Evolutionary conservation across 192 early-diverging fungal genomes (phyloP).

Genomic region (Coemansia sp.): DNA sequence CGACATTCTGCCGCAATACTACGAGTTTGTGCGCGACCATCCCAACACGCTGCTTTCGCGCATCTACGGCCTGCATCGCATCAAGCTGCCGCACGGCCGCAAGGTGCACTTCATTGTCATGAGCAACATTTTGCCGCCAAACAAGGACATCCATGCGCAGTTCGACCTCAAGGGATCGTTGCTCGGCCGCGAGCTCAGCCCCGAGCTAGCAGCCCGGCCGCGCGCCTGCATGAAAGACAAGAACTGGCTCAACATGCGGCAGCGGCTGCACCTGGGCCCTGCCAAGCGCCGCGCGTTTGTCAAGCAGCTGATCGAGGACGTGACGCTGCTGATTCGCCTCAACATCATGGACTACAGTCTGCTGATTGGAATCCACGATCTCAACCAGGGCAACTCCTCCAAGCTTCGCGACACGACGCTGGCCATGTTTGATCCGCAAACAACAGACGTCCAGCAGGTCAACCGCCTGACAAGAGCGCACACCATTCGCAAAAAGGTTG

Average conservation of each 20-base stretch:
- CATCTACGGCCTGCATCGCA: slow-evolving; percentile 94
- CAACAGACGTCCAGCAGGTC: slow-evolving; percentile 43
- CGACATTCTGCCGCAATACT: slow-evolving; percentile 84
- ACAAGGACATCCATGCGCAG: slow-evolving; percentile 94
- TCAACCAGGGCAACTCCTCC: slow-evolving; percentile 79
- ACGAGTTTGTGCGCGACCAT: slow-evolving; percentile 84
- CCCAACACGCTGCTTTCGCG: slow-evolving; percentile 92
- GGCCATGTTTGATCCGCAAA: slow-evolving; percentile 75
- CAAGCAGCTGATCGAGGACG: slow-evolving; percentile 86
- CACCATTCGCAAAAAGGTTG: slow-evolving; percentile 57
- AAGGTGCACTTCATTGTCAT: slow-evolving; percentile 99
- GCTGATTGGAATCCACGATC: slow-evolving; percentile 89
- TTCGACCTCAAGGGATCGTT: slow-evolving; percentile 97
- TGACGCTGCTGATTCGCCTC: slow-evolving; percentile 69
- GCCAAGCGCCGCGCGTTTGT: slow-evolving; percentile 78
- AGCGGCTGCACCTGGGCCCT: slow-evolving; percentile 80
- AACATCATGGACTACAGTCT: slow-evolving; percentile 99
- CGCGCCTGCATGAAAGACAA: slow-evolving; percentile 95
- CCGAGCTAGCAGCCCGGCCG: slow-evolving; percentile 76
- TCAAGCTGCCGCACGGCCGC: slow-evolving; percentile 88
- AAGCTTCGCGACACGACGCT: slow-evolving; percentile 92
- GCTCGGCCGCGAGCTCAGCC: slow-evolving; percentile 78
- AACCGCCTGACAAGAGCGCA: slow-evolving; percentile 53
- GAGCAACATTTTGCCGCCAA: slow-evolving; percentile 97
- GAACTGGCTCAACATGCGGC: slow-evolving; percentile 85